phyloP scores from a whole-genome alignment of 2,329 filamentous ascomycete species.

The Penicillium sumatraense region DNA sequence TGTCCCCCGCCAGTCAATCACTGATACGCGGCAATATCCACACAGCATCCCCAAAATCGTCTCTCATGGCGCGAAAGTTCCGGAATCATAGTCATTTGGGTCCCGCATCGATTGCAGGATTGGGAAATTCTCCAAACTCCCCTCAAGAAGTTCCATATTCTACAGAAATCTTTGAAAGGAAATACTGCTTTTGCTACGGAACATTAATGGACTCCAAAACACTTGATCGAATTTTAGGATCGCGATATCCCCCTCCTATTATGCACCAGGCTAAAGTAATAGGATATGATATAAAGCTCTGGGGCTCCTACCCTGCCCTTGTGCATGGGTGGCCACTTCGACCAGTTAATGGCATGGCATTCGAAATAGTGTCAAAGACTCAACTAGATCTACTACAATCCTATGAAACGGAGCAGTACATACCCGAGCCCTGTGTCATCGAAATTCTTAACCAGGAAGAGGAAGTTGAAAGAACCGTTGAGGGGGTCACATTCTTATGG shows the following conservation, averaged over 20 bases:
- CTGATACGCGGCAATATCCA: too few species aligned
- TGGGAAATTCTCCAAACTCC: too few species aligned
- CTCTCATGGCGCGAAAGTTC: too few species aligned
- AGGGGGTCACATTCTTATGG: neutral
- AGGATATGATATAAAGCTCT: conserved; percentile 12
- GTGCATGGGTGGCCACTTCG: conserved; percentile 4
- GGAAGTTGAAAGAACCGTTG: neutral
- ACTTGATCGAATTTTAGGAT: conserved; percentile 7
- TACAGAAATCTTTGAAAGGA: neutral
- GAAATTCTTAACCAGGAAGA: neutral
- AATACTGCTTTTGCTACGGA: conserved; percentile 13
- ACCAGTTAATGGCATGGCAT: conserved; percentile 13
- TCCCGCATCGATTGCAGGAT: too few species aligned
- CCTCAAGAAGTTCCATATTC: neutral
- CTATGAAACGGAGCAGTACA: conserved; percentile 18
- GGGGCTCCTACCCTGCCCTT: conserved; percentile 15
- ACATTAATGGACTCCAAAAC: conserved; percentile 15
- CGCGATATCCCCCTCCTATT: neutral
- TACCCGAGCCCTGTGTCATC: conserved; percentile 7
- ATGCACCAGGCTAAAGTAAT: conserved; percentile 11
- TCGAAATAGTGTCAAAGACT: conserved; percentile 7
- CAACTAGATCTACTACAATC: conserved; percentile 16
- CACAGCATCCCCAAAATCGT: too few species aligned
- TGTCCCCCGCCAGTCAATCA: too few species aligned
- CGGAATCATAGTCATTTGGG: too few species aligned